Percentiles rank a stretch among this genome's conserved stretches.
Conservation (phyloP, 352 stramenopile species). For the Globisporangium nagaii region DNA sequence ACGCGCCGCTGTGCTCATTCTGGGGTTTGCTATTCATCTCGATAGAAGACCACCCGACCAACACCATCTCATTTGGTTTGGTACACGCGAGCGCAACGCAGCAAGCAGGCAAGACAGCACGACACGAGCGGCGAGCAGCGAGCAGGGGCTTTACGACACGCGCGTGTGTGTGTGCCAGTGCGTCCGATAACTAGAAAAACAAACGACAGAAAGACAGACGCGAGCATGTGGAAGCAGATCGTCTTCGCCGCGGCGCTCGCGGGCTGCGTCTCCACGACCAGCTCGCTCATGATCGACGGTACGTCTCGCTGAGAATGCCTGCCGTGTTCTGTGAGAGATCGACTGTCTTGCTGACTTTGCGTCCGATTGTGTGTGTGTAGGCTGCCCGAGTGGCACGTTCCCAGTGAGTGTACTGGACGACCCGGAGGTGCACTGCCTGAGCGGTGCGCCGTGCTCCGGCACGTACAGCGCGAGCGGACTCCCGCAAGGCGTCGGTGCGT, state of each 20-base stretch:
- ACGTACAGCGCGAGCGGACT: slow-evolving; percentile 47
- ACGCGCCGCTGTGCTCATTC: slow-evolving; percentile 6
- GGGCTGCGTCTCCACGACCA: background rate
- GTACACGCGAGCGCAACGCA: slow-evolving; percentile 8
- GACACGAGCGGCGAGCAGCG: background rate
- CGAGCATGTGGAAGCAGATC: slow-evolving; percentile 11
- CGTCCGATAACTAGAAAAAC: background rate
- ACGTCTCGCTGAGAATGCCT: background rate
- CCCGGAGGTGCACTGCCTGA: slow-evolving; percentile 41
- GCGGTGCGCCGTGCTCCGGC: slow-evolving; percentile 49
- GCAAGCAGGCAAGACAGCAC: background rate
- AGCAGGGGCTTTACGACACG: background rate
- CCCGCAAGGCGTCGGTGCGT: slow-evolving; percentile 42
- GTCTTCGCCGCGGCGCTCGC: slow-evolving; percentile 4
- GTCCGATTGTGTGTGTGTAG: slow-evolving; percentile 19
- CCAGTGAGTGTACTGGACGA: slow-evolving; percentile 68
- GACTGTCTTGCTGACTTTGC: slow-evolving; percentile 1
- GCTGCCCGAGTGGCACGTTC: slow-evolving; percentile 36
- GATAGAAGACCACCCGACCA: slow-evolving; percentile 4
- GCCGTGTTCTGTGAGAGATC: background rate
- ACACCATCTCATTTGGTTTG: slow-evolving; percentile 14
- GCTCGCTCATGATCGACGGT: slow-evolving; percentile 15
- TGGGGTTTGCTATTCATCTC: slow-evolving; percentile 8
- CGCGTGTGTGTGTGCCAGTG: background rate
- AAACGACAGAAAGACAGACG: background rate